Conservation (phyloP, 768 basidiomycete species). For the Lyophyllum semitale region DNA sequence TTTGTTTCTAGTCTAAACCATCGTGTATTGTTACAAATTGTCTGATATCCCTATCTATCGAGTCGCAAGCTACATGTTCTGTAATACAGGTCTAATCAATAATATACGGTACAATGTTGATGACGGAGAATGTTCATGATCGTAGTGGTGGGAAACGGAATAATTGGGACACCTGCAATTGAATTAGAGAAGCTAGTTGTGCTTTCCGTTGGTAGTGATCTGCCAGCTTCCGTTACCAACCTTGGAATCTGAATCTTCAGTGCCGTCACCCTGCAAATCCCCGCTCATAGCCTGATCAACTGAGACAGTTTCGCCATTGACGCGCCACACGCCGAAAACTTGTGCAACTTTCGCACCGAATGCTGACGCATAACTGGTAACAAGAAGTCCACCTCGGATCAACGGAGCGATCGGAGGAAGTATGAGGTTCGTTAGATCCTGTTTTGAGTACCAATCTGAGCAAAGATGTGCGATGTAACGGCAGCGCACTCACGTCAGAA, state of each 20-base stretch:
- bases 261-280: too few relatives aligned
- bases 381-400: constrained; percentile 15
- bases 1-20: too few relatives aligned
- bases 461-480: background rate
- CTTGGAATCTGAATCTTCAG: background rate
- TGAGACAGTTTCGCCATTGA: background rate
- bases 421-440: constrained; percentile 25
- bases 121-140: background rate
- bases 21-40: too few relatives aligned
- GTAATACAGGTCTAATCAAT: background rate
- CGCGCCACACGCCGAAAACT: constrained; percentile 30
- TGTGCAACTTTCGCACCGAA: constrained; percentile 27
- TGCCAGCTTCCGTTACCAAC: background rate
- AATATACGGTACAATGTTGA: background rate
- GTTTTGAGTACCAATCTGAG: constrained; percentile 7
- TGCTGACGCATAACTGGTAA: constrained; percentile 17
- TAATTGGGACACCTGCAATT: background rate
- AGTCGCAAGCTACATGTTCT: too few relatives aligned
- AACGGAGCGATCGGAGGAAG: constrained; percentile 23
- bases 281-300: background rate
- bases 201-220: background rate
- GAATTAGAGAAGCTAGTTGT: background rate
- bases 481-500: constrained; percentile 31
- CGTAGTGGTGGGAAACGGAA: background rate
- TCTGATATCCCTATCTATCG: background rate